A percentile compares a stretch with the other conserved stretches of the same genome.
phyloP scores from a whole-genome alignment of 768 basidiomycete genomes.

The Pisolithus tinctorius region DNA sequence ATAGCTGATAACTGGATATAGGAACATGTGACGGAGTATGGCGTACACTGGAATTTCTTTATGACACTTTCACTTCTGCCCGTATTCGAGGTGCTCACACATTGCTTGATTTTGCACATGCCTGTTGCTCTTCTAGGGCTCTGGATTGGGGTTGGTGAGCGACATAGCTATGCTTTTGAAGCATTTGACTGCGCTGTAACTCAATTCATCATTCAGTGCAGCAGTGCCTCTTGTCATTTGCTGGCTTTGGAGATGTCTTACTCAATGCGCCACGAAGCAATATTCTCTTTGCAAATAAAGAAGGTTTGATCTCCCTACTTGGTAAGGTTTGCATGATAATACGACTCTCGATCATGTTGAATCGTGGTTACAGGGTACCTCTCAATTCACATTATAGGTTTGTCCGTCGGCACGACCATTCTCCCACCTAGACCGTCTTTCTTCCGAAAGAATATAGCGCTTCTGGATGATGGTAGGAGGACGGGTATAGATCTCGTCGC shows the following conservation, averaged over 20 bases:
- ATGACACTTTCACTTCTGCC: constrained; percentile 83
- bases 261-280: constrained; percentile 56
- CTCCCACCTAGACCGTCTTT: constrained; percentile 73
- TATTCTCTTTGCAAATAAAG: constrained; percentile 79
- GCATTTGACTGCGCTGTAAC: background rate
- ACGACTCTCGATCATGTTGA: background rate
- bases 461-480: constrained; percentile 9
- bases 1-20: constrained; percentile 18
- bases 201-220: constrained; percentile 46
- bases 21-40: constrained; percentile 97
- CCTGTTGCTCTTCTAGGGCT: constrained; percentile 61
- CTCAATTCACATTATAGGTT: constrained; percentile 80
- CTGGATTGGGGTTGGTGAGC: constrained; percentile 34
- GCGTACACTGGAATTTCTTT: constrained; percentile 98
- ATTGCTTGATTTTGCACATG: constrained; percentile 52
- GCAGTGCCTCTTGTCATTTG: constrained; percentile 52
- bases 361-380: constrained; percentile 61
- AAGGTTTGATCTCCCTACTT: constrained; percentile 76
- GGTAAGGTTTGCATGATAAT: constrained; percentile 34
- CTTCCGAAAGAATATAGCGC: constrained; percentile 47
- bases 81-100: constrained; percentile 58
- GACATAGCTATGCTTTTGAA: constrained; percentile 33
- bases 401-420: constrained; percentile 73
- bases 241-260: constrained; percentile 56
- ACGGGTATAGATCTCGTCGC: constrained; percentile 14